A percentile compares a stretch with the other conserved stretches of the same genome.
Evolutionary conservation across 331 rosid genomes (phyloP).

Genomic region (Quercus tomentella): DNA sequence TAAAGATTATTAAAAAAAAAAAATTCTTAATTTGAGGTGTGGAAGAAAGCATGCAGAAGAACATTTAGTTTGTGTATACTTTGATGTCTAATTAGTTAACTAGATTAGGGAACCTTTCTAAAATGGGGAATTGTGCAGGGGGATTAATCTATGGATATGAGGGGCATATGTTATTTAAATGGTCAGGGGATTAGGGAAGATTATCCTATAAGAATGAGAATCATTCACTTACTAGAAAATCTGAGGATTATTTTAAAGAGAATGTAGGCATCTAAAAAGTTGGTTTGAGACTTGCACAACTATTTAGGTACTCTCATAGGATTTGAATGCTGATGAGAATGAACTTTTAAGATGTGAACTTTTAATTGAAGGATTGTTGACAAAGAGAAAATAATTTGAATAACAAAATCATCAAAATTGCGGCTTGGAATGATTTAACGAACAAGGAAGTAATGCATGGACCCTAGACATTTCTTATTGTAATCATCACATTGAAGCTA

Average conservation of each 20-base stretch:
- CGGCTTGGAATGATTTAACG: background rate
- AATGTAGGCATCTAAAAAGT: constrained; percentile 14
- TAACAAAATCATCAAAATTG: background rate
- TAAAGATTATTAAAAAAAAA: too few species aligned
- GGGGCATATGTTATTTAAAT: background rate
- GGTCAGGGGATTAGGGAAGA: constrained; percentile 1
- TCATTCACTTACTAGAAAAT: background rate
- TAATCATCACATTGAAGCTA: constrained; percentile 14
- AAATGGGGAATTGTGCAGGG: background rate
- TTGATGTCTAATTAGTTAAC: too few species aligned
- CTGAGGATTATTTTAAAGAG: background rate
- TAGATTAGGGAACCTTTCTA: too few species aligned
- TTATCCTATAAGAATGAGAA: background rate
- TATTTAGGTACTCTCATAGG: background rate
- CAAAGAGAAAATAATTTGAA: background rate
- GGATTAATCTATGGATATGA: background rate
- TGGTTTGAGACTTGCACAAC: background rate
- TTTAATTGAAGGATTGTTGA: background rate
- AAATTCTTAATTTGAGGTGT: too few species aligned
- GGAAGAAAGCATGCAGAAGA: too few species aligned
- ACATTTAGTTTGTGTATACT: too few species aligned
- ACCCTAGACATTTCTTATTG: background rate
- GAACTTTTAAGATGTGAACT: background rate
- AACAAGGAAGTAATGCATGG: constrained; percentile 9
- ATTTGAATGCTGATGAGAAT: background rate